Conservation (phyloP, 257 asterid species). For the Galeopsis tetrahit region DNA sequence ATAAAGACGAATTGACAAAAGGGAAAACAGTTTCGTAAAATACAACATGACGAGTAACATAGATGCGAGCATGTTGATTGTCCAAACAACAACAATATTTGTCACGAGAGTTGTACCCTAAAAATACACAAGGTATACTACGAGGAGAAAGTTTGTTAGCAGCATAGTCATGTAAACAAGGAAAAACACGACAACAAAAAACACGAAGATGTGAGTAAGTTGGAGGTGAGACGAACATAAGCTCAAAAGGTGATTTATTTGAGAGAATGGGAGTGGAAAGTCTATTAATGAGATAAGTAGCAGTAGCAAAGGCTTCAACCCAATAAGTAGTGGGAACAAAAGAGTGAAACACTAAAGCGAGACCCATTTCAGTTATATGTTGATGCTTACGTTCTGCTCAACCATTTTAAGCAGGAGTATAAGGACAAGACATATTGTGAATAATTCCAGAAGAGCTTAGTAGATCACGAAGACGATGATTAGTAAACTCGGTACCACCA, state of each 20-base stretch:
- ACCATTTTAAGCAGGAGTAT: too few species aligned
- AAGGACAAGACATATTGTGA: background rate
- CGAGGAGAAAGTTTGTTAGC: too few species aligned
- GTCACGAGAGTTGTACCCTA: too few species aligned
- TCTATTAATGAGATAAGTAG: conserved; percentile 1
- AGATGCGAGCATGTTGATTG: too few species aligned
- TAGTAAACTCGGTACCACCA: background rate
- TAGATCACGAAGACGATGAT: background rate
- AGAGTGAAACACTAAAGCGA: conserved; percentile 4
- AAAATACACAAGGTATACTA: too few species aligned
- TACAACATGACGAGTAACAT: too few species aligned
- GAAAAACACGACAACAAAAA: background rate
- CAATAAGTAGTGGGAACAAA: background rate
- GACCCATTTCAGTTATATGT: background rate
- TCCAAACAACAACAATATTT: too few species aligned
- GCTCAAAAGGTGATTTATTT: background rate
- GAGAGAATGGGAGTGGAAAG: background rate
- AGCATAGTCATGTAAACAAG: background rate
- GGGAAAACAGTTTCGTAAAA: too few species aligned
- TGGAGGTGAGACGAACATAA: background rate
- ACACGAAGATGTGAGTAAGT: background rate
- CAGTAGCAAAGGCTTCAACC: background rate
- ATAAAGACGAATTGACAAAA: too few species aligned
- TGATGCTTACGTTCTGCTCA: too few species aligned
- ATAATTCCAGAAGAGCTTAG: too few species aligned